A percentile compares a stretch with the other conserved stretches of the same genome.
phyloP scores from a whole-genome alignment of 768 basidiomycete genomes.

The Auricularia heimuer region DNA sequence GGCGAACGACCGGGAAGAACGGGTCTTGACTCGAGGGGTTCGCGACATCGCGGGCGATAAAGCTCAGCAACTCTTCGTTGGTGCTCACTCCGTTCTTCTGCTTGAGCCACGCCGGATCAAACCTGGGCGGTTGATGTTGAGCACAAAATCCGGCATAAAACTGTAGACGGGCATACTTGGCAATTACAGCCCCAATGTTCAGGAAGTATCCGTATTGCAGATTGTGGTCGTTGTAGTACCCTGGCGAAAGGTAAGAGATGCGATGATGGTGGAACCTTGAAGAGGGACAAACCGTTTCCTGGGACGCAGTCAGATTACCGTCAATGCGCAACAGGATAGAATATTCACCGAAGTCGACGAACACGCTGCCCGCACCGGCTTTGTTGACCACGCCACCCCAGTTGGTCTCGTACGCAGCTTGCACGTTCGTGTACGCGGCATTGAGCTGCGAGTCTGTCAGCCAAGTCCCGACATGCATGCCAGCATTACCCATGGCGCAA shows the following conservation, averaged over 20 bases:
- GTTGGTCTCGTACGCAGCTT: constrained; percentile 27
- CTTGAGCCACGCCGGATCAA: constrained; percentile 17
- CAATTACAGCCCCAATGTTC: constrained; percentile 22
- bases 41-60: constrained; percentile 25
- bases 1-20: constrained; percentile 23
- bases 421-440: constrained; percentile 6
- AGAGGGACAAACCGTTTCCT: too few species aligned
- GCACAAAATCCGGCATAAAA: neutral
- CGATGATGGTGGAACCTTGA: neutral
- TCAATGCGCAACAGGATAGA: too few species aligned
- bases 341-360: constrained; percentile 25
- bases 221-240: constrained; percentile 14
- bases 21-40: constrained; percentile 25
- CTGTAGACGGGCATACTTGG: constrained; percentile 16
- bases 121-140: neutral
- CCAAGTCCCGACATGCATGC: neutral
- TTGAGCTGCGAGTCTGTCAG: neutral
- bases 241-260: neutral
- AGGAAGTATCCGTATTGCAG: constrained; percentile 30
- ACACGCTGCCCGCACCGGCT: constrained; percentile 20
- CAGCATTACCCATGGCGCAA: constrained; percentile 17
- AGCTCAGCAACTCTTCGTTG: constrained; percentile 6
- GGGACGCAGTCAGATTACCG: constrained; percentile 3
- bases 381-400: constrained; percentile 29
- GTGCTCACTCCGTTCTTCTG: constrained; percentile 16